Percentiles rank a stretch among this genome's conserved stretches.
These are phyloP conservation scores for Penicillium glabrum DNA, from an alignment of 2,329 filamentous ascomycete genomes.

Conservation along the genomic window DNA sequence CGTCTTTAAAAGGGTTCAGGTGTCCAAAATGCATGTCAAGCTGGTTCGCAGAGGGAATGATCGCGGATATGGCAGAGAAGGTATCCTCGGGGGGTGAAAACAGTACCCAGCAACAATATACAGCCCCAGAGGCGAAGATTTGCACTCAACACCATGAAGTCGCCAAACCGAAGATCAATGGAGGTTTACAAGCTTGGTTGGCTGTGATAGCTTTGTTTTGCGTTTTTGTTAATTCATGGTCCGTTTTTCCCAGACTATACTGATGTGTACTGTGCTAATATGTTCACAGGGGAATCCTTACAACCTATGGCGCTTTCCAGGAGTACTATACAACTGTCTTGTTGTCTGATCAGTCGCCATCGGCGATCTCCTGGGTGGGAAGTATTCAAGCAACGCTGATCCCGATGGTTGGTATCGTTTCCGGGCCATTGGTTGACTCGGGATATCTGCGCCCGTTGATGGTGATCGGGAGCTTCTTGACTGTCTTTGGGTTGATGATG, in stretches of 20 bases:
- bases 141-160: slow-evolving; percentile 1
- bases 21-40: neutral
- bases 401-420: slow-evolving; percentile 47
- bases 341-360: slow-evolving; percentile 36
- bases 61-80: slow-evolving; percentile 14
- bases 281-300: slow-evolving; percentile 39
- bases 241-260: neutral
- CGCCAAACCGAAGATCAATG: slow-evolving; percentile 18
- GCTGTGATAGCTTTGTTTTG: slow-evolving; percentile 31
- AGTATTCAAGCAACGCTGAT: slow-evolving; percentile 50
- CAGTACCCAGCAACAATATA: neutral
- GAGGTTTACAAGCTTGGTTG: slow-evolving; percentile 30
- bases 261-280: slow-evolving; percentile 2
- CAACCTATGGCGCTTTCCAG: slow-evolving; percentile 51
- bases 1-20: neutral
- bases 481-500: slow-evolving; percentile 36
- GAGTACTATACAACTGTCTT: slow-evolving; percentile 47
- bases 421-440: slow-evolving; percentile 52
- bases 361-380: slow-evolving; percentile 51
- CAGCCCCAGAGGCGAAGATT: neutral
- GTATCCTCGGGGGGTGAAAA: neutral
- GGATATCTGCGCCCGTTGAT: slow-evolving; percentile 46
- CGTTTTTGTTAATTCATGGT: slow-evolving; percentile 37
- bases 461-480: slow-evolving; percentile 40
- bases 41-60: neutral